Evolutionary conservation across 352 stramenopile genomes (phyloP).

Genomic region (Phytophthora podocarpi): DNA sequence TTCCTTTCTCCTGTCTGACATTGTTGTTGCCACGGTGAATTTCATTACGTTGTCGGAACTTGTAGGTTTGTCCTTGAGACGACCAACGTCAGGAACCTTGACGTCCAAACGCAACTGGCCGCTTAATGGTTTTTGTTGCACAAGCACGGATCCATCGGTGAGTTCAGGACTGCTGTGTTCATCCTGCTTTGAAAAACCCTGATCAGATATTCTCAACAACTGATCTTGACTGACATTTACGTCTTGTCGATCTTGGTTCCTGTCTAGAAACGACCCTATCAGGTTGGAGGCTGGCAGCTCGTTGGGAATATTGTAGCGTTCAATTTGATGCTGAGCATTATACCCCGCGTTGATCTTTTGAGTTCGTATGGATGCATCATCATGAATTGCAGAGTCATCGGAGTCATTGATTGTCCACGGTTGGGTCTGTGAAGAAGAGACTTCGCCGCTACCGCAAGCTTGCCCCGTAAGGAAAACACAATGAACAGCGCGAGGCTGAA

Average conservation of each 20-base stretch:
- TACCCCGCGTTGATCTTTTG: conserved; percentile 33
- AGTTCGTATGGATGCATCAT: background rate
- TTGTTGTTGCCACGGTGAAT: background rate
- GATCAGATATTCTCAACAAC: background rate
- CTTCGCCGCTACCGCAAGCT: background rate
- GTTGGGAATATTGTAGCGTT: conserved; percentile 49
- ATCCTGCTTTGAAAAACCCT: conserved; percentile 15
- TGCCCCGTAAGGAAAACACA: no score
- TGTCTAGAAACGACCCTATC: conserved; percentile 51
- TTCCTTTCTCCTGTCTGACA: background rate
- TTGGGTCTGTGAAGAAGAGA: background rate
- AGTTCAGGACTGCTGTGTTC: conserved; percentile 11
- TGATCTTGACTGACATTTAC: conserved; percentile 1
- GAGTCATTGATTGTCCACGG: background rate
- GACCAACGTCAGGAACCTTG: conserved; percentile 1
- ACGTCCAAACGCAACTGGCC: conserved; percentile 2
- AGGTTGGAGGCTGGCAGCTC: conserved; percentile 27
- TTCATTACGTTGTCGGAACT: no score
- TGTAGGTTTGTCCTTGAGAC: no score
- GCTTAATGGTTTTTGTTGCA: background rate
- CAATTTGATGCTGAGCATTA: conserved; percentile 31
- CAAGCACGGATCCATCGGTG: background rate
- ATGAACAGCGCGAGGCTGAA: conserved; percentile 8
- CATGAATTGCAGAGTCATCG: background rate
- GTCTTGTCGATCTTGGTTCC: background rate